Evolutionary conservation across 2,329 filamentous ascomycete genomes (phyloP), one percentile per base, ranked within the genome.

Genomic region (Aspergillus carbonarius): DNA sequence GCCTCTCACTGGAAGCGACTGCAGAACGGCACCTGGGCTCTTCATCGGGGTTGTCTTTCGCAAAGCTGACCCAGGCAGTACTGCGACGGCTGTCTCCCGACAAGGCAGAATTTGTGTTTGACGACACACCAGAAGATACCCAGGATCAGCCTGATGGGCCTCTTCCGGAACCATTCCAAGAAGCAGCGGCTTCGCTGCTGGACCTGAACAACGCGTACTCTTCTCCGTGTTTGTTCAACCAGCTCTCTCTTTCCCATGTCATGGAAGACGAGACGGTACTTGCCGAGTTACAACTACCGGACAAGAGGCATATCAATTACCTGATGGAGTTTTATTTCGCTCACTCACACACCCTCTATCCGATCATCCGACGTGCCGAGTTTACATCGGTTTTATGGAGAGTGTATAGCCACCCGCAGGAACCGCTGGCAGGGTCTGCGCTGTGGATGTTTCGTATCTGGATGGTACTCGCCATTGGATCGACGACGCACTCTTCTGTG

Each of bases 391-490:
- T 71, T 1, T 64, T 80, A 2, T 63, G 66, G 46, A 62, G 57
- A 17, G 66, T 76, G 44, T 72, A 70, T 18, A 63, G 63, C 0
- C 68, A 74, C 27, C 72, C 74, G 0, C 57, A 68, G 9, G 68
- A 69, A 25, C 65, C 68, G 2, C 47, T 68, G 5, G 62, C 65
- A 2, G 70, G 75, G 37, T 72, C 74, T 0, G 71, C 76, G 1
- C 63, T 76, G 1, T 71, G 67, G 53, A 60, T 74, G 6, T 81
- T 79, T 57, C 69, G 74, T 18, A 71, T 81, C n/a, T 81, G 79
- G 79, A 81, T 81, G 76, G 74, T 81, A 2, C 66, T 81, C 3
- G 79, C 79, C 5, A 81, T 81, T 27, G 79, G 79, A 1, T 78
- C 79, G 0, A 81, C 79, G 0, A 73, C 79, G 0, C 74, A 76